Base-by-base conservation (phyloP, 2,329 filamentous ascomycete genomes). In the Acarospora socialis region DNA sequence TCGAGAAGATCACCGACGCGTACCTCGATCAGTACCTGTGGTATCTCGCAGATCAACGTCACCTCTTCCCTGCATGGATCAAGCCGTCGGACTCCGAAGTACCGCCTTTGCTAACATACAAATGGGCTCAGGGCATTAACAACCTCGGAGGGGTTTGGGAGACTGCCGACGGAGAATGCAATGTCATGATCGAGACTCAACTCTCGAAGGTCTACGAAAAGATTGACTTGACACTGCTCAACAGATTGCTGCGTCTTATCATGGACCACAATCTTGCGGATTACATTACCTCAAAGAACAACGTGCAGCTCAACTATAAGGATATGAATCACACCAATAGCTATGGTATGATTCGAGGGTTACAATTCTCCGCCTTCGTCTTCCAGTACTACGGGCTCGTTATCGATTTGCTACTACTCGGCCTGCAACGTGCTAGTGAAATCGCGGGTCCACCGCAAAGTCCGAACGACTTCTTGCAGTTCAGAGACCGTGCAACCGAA, bases 321-420 rank as follows among this genome's bases (percentile, higher is more conserved):
- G 90, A 98, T 48, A 98, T 98, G 90, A 95, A 94, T 51, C 90
- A 98, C 50, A 90, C 92, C 52, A 98, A 98, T 60, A 92, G 83
- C 52, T 98, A 95, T 52, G 90, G 90, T 45, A 81, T 98, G 79
- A 94, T 98, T 48, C 83, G 90, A 48, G 90, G 92, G 45, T 68
- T 98, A 10, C 92, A 98, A 45, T 98, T 98, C 60, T 94, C 90
- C 2, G 90, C 83, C 0, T 98, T 98, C 41, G 90, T 98, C 14
- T 98, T 98, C 69, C 90, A 98, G 53, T 98, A 86, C 66, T 98
- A 98, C 47, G 90, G 92, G 28, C 66, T 98, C 39, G 87, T 98
- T 37, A 75, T 98, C 33, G 90, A 98, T 59, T 68, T 98, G 27
- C 65, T 98, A 21, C 68, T 98, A 14, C 74, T 98, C 17, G 90